Conservation (phyloP, 225 moss, liverwort and hornwort species). For the Physcomitrium patens region DNA sequence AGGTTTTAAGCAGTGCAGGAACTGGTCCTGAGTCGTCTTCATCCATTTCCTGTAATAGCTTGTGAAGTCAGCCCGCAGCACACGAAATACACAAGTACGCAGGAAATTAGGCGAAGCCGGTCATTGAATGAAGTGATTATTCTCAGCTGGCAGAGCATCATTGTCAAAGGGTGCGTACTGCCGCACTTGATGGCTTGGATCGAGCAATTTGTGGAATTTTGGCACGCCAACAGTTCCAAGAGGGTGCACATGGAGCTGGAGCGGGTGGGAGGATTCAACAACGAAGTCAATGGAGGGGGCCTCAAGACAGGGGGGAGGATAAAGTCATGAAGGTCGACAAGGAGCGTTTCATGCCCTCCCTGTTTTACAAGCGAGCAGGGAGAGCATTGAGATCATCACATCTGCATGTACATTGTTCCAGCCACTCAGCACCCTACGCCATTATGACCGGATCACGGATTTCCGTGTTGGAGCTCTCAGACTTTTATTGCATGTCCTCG, state of each 20-base stretch:
- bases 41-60: slow-evolving; percentile 73
- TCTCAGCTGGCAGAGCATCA: slow-evolving; percentile 86
- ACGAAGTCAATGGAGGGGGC: slow-evolving; percentile 45
- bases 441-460: slow-evolving; percentile 70
- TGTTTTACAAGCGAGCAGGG: slow-evolving; percentile 31
- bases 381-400: slow-evolving; percentile 57
- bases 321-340: slow-evolving; percentile 31
- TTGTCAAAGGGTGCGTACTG: slow-evolving; percentile 81
- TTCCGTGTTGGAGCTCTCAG: slow-evolving; percentile 85
- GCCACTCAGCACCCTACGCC: slow-evolving; percentile 76
- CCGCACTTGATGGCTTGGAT: slow-evolving; percentile 95
- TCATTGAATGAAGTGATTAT: slow-evolving; percentile 27
- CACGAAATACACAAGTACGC: slow-evolving; percentile 27
- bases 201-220: slow-evolving; percentile 84
- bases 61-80: slow-evolving; percentile 74
- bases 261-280: slow-evolving; percentile 28
- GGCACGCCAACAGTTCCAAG: slow-evolving; percentile 72
- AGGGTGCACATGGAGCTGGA: slow-evolving; percentile 46
- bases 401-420: slow-evolving; percentile 85
- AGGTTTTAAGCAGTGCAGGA: slow-evolving; percentile 63
- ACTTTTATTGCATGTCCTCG: slow-evolving; percentile 91
- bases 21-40: slow-evolving; percentile 70
- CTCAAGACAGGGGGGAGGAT: slow-evolving; percentile 39
- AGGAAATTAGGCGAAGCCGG: slow-evolving; percentile 9
- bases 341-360: slow-evolving; percentile 19